Evolutionary conservation across 371 early-diverging fungal genomes (phyloP).

Genomic region (Synchytrium microbalum): DNA sequence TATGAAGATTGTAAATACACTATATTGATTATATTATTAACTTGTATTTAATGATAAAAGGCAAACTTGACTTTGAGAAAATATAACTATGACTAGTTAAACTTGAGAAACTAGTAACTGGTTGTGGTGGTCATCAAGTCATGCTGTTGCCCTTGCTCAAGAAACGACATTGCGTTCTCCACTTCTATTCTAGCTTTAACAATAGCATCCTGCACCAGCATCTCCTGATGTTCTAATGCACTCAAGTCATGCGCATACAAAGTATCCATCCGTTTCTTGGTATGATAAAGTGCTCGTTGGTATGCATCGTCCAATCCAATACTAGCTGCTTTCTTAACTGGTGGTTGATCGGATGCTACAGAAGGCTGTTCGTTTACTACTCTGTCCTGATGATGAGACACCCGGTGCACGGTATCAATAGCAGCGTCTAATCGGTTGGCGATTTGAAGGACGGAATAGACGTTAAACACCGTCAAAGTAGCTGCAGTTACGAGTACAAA

Average conservation of each 20-base stretch:
- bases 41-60: too few species aligned
- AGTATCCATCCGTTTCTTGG: not conserved
- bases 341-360: too few species aligned
- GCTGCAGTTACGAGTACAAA: not conserved
- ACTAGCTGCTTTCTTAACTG: not conserved
- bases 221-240: not conserved
- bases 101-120: too few species aligned
- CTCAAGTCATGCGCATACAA: not conserved
- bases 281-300: not conserved
- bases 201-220: not conserved
- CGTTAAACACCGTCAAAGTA: not conserved
- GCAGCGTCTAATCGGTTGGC: not conserved
- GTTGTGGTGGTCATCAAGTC: too few species aligned
- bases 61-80: too few species aligned
- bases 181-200: not conserved
- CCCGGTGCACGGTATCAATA: not conserved
- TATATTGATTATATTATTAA: too few species aligned
- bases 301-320: not conserved
- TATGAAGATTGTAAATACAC: too few species aligned
- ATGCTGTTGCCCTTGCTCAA: too few species aligned
- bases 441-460: not conserved
- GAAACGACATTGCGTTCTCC: not conserved
- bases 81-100: too few species aligned
- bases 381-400: too few species aligned
- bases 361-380: too few species aligned